Evolutionary conservation across 2,329 filamentous ascomycete genomes (phyloP).

Genomic region (Colletotrichum sublineola): DNA sequence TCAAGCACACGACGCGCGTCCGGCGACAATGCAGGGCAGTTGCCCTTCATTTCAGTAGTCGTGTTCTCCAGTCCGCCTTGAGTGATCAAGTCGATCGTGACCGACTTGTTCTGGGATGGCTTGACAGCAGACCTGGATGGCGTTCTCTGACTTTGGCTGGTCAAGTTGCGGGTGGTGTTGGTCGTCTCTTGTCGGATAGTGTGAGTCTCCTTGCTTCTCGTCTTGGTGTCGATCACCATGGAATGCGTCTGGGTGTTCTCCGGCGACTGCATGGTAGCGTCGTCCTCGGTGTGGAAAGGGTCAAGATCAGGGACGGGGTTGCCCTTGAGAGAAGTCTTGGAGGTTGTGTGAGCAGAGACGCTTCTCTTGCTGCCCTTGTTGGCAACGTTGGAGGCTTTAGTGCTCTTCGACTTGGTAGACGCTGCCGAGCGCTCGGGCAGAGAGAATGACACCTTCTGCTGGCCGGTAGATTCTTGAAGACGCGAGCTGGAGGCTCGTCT

Average conservation of each 20-base stretch:
- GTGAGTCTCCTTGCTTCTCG: conserved; percentile 40
- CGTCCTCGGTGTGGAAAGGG: conserved; percentile 44
- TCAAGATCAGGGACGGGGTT: conserved; percentile 32
- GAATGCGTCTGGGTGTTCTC: conserved; percentile 46
- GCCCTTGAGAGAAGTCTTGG: conserved; percentile 41
- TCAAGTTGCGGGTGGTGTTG: conserved; percentile 43
- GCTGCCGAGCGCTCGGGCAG: conserved; percentile 54
- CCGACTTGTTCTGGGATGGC: conserved; percentile 36
- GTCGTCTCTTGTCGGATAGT: conserved; percentile 32
- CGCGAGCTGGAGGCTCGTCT: conserved; percentile 43
- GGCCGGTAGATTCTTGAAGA: conserved; percentile 35
- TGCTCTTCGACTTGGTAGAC: conserved; percentile 43
- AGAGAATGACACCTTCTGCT: conserved; percentile 58
- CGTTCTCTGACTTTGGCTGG: conserved; percentile 42
- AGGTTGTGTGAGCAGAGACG: conserved; percentile 41
- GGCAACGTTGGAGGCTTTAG: conserved; percentile 51
- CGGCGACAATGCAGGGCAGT: conserved; percentile 63
- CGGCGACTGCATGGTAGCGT: conserved; percentile 44
- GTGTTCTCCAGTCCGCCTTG: conserved; percentile 38
- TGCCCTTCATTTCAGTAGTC: conserved; percentile 37
- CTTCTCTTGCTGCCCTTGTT: conserved; percentile 60
- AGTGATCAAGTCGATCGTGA: conserved; percentile 41
- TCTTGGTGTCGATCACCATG: conserved; percentile 43
- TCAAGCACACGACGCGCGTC: conserved; percentile 68
- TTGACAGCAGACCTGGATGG: conserved; percentile 36